These are phyloP conservation scores for Cinnamomum micranthum DNA, from an alignment of 164 flowering plant genomes.

Conservation along the genomic window DNA sequence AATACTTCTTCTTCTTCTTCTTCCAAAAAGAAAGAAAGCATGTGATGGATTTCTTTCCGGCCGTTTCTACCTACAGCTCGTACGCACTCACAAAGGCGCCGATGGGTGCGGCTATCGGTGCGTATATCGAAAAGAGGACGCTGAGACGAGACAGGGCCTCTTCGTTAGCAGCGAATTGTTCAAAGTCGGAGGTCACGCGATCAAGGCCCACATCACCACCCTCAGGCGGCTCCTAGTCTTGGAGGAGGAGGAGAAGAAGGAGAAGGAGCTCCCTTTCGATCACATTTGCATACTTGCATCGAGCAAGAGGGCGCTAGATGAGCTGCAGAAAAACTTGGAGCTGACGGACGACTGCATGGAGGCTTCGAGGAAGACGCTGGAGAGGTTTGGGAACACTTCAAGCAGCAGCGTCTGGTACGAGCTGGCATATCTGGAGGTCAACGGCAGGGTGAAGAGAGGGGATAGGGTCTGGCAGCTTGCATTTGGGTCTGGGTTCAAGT, in stretches of 20 bases:
- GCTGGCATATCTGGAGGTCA: constrained; percentile 56
- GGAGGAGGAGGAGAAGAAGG: constrained; percentile 37
- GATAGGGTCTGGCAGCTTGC: constrained; percentile 65
- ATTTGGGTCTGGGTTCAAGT: constrained; percentile 69
- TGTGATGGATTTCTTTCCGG: neutral
- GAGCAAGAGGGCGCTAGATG: constrained; percentile 50
- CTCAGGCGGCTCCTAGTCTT: constrained; percentile 61
- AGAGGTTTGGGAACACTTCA: constrained; percentile 72
- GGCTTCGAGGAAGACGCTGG: constrained; percentile 56
- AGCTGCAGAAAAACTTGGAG: constrained; percentile 50
- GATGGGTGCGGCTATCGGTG: constrained; percentile 46
- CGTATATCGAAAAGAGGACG: constrained; percentile 44
- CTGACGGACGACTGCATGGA: constrained; percentile 61
- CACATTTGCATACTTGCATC: constrained; percentile 62
- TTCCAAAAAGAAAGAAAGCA: neutral
- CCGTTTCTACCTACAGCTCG: constrained; percentile 29
- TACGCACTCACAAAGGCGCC: constrained; percentile 61
- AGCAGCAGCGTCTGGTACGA: constrained; percentile 79
- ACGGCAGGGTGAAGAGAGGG: constrained; percentile 38
- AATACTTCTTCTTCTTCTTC: neutral
- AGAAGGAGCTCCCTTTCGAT: constrained; percentile 54
- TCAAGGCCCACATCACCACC: constrained; percentile 60
- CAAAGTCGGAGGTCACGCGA: constrained; percentile 60
- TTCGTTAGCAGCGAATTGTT: constrained; percentile 44
- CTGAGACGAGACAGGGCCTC: constrained; percentile 35